Conservation (phyloP, 1,139 yeast species). For the Blastobotrys persicus region DNA sequence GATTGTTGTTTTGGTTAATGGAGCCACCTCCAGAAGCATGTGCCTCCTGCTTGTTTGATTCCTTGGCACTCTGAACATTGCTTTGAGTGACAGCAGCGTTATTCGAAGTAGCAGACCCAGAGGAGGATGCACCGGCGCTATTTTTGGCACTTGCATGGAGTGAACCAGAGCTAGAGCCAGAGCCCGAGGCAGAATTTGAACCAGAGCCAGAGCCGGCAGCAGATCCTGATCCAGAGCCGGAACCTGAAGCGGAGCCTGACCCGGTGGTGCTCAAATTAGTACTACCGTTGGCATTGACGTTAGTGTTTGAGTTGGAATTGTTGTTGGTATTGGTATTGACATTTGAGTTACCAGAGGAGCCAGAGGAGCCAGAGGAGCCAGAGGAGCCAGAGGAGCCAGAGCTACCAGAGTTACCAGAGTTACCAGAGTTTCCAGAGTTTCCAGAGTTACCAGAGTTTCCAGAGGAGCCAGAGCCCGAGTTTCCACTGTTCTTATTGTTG, state of each 20-base stretch:
- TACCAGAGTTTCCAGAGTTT: background rate
- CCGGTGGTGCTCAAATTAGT: background rate
- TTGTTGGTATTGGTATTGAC: background rate
- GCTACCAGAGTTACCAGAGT: background rate
- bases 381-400: too few relatives aligned
- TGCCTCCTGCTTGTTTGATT: background rate
- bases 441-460: background rate
- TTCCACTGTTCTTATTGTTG: too few relatives aligned
- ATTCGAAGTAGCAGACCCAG: background rate
- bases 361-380: background rate
- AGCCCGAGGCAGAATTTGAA: too few relatives aligned
- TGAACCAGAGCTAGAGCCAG: too few relatives aligned
- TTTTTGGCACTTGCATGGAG: too few relatives aligned
- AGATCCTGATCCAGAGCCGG: background rate
- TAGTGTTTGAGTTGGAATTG: background rate
- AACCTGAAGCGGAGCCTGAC: slow-evolving; percentile 1
- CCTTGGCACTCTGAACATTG: background rate
- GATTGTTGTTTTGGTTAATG: slow-evolving; percentile 1
- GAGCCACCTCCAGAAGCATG: background rate
- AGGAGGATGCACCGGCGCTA: background rate
- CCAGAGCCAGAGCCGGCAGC: background rate
- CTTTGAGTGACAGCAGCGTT: background rate
- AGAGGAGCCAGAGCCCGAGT: background rate
- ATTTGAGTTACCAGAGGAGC: background rate
- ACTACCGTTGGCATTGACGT: background rate